These are phyloP conservation scores for Aspergillus bertholletiae DNA, from an alignment of 495 filamentous ascomycete species.

Conservation along the genomic window DNA sequence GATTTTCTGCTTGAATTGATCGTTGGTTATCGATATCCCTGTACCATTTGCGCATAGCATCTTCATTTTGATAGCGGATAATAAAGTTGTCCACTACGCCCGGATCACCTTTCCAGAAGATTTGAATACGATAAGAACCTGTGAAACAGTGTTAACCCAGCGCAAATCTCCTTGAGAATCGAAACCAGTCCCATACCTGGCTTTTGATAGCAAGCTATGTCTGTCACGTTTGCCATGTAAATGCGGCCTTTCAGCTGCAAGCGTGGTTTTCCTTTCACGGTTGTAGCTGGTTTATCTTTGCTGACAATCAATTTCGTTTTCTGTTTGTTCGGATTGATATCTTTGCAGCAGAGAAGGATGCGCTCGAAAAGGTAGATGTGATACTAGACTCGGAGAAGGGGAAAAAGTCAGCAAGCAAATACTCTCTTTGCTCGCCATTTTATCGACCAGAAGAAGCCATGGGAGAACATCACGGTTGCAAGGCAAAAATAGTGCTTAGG, in stretches of 20 bases:
- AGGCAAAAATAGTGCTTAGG: constrained; percentile 4
- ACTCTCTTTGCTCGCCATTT: not conserved
- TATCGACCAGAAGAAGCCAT: too few relatives aligned
- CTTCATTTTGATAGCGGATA: constrained; percentile 87
- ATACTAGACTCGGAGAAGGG: constrained; percentile 55
- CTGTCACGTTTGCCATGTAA: constrained; percentile 99
- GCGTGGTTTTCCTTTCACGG: constrained; percentile 72
- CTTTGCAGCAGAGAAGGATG: constrained; percentile 97
- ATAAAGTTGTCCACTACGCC: constrained; percentile 95
- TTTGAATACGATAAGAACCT: constrained; percentile 93
- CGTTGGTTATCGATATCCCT: constrained; percentile 50
- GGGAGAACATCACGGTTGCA: too few relatives aligned
- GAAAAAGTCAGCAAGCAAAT: constrained; percentile 26
- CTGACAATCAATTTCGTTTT: constrained; percentile 64
- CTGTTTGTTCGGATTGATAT: constrained; percentile 81
- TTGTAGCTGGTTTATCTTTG: constrained; percentile 64
- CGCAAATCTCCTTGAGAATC: not conserved
- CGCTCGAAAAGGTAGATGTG: constrained; percentile 96
- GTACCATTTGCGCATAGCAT: constrained; percentile 89
- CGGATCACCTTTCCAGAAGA: constrained; percentile 97
- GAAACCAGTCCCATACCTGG: constrained; percentile 59
- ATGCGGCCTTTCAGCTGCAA: constrained; percentile 94
- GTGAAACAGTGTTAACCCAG: constrained; percentile 3
- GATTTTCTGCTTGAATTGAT: constrained; percentile 39
- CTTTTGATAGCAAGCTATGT: constrained; percentile 77